Evolutionary conservation across 768 basidiomycete species (phyloP), one percentile per base, ranked within the genome.

Genomic region (Mrakia blollopis): DNA sequence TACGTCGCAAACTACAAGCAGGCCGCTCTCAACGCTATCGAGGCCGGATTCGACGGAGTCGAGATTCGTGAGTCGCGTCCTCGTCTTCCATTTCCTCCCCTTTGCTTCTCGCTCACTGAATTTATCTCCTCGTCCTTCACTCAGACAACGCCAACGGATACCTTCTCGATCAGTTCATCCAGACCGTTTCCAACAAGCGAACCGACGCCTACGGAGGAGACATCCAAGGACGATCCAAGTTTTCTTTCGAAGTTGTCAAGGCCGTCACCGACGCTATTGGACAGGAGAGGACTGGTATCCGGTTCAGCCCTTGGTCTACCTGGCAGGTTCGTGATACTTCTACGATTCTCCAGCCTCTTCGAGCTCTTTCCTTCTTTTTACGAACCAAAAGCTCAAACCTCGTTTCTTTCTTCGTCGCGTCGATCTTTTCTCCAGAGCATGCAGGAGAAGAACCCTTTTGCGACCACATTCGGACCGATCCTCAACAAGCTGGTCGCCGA

Each of bases 171-270:
- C 80, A 71, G 83, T 84, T 91, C 85, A 77, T 89, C 11, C 88
- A 90, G 79, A 85, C 87, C 37, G 80, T 85, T n/a, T 84, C 84
- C 50, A 91, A 91, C 82, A 80, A 85, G 7, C 86, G 90, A 23
- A 88, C 86, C 9, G 90, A 91, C 81, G 83, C 86, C 62, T 92
- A 90, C 81, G 91, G 91, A 0, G 91, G 91, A 3, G 87, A 86
- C 63, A 83, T 91, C 39, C 87, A 89, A 81, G 87, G 87, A 74
- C 85, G 91, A 8, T 83, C 85, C 0, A 85, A 87, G 37, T 91
- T 92, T 81, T 80, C 82, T 0, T 82, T 89, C 8, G 88, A 89
- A 77, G 67, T 90, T 52, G 81, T 88, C 10, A 85, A 87, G 50
- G 88, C 87, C 1, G 83, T 91, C 1, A 84, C 83, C 6, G 81